Evolutionary conservation across 2,329 filamentous ascomycete species (phyloP).

Genomic region (Trichophyton benhamiae): DNA sequence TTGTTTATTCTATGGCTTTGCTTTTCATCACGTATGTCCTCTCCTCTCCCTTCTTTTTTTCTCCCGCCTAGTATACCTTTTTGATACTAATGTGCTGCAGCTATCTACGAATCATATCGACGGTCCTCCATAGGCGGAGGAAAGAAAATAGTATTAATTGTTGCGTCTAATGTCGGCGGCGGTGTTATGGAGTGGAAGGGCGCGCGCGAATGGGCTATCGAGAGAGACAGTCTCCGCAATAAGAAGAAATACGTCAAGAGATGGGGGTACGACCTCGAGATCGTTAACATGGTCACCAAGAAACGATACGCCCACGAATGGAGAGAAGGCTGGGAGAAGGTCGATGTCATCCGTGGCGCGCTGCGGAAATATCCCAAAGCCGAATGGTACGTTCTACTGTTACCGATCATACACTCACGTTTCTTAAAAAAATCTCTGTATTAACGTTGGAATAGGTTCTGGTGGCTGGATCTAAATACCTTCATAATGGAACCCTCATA

Average conservation of each 20-base stretch:
- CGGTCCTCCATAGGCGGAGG: slow-evolving; percentile 67
- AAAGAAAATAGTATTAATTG: slow-evolving; percentile 81
- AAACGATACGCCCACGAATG: slow-evolving; percentile 98
- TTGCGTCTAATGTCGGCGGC: slow-evolving; percentile 86
- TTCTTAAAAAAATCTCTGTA: background rate
- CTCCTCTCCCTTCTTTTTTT: background rate
- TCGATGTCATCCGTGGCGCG: slow-evolving; percentile 77
- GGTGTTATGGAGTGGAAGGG: slow-evolving; percentile 99
- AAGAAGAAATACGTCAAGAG: slow-evolving; percentile 75
- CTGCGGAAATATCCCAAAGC: slow-evolving; percentile 90
- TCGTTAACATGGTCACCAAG: slow-evolving; percentile 97
- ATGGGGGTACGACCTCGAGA: slow-evolving; percentile 93
- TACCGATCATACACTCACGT: too few relatives aligned
- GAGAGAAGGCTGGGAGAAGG: slow-evolving; percentile 99
- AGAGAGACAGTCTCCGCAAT: slow-evolving; percentile 89
- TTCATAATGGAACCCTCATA: slow-evolving; percentile 94
- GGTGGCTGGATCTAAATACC: slow-evolving; percentile 97
- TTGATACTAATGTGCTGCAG: slow-evolving; percentile 28
- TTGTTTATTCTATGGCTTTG: slow-evolving; percentile 53
- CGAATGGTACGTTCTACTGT: slow-evolving; percentile 60
- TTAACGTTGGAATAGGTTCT: slow-evolving; percentile 55
- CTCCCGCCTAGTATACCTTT: background rate
- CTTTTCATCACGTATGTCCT: slow-evolving; percentile 58
- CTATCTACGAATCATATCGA: slow-evolving; percentile 51
- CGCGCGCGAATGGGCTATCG: slow-evolving; percentile 92